phyloP scores from a whole-genome alignment of 2,329 filamentous ascomycete species.

The Penicillium oxalicum region DNA sequence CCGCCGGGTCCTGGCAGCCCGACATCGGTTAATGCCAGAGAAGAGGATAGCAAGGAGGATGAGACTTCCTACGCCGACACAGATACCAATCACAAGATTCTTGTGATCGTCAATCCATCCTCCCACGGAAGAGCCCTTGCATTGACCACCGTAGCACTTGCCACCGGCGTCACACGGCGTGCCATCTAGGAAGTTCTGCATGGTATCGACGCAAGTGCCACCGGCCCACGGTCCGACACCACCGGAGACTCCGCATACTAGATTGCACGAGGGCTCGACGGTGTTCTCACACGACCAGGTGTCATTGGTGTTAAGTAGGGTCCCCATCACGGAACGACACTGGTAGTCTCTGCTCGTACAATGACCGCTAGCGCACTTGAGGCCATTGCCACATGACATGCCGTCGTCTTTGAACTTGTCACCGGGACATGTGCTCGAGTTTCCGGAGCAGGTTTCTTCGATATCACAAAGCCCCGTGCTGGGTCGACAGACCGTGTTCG shows the following conservation, averaged over 20 bases:
- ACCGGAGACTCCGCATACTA: constrained; percentile 68
- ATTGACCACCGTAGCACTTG: constrained; percentile 70
- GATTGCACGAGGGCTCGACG: constrained; percentile 53
- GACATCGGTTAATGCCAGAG: constrained; percentile 58
- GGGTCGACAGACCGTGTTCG: constrained; percentile 69
- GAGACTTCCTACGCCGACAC: constrained; percentile 64
- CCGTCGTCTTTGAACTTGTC: constrained; percentile 68
- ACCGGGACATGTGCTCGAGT: constrained; percentile 63
- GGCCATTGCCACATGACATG: constrained; percentile 61
- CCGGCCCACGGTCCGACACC: constrained; percentile 64
- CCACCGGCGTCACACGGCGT: constrained; percentile 79
- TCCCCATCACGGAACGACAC: constrained; percentile 78
- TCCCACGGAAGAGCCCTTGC: constrained; percentile 62
- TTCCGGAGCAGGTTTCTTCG: constrained; percentile 73
- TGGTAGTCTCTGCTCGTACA: constrained; percentile 89
- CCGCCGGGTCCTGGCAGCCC: constrained; percentile 34
- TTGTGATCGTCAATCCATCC: constrained; percentile 76
- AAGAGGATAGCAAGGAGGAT: constrained; percentile 62
- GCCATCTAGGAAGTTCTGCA: constrained; percentile 91
- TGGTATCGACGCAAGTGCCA: constrained; percentile 47
- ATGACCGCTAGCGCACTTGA: constrained; percentile 84
- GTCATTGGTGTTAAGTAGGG: constrained; percentile 64
- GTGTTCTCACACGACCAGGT: constrained; percentile 70
- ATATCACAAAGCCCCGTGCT: constrained; percentile 81
- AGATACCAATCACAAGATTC: constrained; percentile 74